phyloP scores from a whole-genome alignment of 257 asterid genomes.

The Solanum bulbocastanum region DNA sequence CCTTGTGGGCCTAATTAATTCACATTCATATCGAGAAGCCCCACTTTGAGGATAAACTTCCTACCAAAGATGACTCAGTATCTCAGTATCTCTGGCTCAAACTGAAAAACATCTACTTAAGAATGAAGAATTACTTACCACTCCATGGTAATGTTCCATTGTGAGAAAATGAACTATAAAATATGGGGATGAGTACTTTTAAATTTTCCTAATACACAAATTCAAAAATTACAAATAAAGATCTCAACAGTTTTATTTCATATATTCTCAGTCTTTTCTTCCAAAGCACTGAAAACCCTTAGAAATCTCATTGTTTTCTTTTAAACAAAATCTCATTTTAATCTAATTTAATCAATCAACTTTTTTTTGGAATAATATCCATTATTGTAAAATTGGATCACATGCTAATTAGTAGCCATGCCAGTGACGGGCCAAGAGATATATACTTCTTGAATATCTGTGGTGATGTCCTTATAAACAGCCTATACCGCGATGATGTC shows the following conservation, averaged over 20 bases:
- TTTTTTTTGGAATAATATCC: background rate
- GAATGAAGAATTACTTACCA: background rate
- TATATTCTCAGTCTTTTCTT: background rate
- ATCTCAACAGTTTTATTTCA: background rate
- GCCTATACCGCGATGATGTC: background rate
- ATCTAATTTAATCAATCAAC: background rate
- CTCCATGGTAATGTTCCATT: background rate
- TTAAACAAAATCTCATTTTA: background rate
- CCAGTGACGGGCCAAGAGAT: background rate
- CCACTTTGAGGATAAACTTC: background rate
- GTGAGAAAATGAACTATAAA: background rate
- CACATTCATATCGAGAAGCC: background rate
- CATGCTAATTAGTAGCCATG: too few species aligned
- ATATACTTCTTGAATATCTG: background rate
- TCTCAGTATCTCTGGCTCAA: background rate
- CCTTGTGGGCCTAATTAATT: too few species aligned
- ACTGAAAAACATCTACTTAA: too few species aligned
- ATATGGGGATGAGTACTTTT: background rate
- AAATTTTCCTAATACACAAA: background rate
- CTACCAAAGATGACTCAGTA: background rate
- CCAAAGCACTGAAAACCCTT: background rate
- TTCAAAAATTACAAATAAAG: background rate
- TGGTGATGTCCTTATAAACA: background rate
- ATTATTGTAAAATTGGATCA: background rate
- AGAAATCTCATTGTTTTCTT: background rate